Evolutionary conservation across 345 rosid genomes (phyloP).

Genomic region (Populus nigra): DNA sequence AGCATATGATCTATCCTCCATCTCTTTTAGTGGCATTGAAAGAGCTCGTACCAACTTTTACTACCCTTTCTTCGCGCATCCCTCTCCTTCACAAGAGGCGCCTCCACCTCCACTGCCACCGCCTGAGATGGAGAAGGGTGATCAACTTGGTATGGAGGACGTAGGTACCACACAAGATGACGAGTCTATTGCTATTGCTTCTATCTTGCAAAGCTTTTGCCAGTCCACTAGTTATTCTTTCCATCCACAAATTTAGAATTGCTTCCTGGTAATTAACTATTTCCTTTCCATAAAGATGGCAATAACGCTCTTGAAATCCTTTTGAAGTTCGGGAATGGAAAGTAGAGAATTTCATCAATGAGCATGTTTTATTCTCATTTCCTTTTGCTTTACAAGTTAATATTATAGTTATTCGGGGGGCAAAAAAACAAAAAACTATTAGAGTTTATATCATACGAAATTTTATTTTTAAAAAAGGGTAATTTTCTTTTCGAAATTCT

Average conservation of each 20-base stretch:
- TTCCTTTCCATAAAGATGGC: background rate
- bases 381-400: background rate
- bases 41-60: conserved; percentile 31
- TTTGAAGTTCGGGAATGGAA: background rate
- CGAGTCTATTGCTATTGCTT: conserved; percentile 32
- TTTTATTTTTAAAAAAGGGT: too few species aligned
- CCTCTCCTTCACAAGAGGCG: background rate
- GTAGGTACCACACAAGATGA: conserved; percentile 7
- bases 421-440: too few species aligned
- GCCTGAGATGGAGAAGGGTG: background rate
- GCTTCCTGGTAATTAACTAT: background rate
- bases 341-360: background rate
- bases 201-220: conserved; percentile 28
- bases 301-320: background rate
- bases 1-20: conserved; percentile 31
- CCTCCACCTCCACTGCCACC: background rate
- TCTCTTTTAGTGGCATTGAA: conserved; percentile 26
- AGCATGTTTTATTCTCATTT: background rate
- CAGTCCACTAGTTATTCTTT: conserved; percentile 11
- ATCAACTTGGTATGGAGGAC: conserved; percentile 1
- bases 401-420: too few species aligned
- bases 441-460: too few species aligned
- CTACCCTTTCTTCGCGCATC: conserved; percentile 11
- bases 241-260: conserved; percentile 1
- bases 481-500: too few species aligned